Conservation (phyloP, 163 green algal species). For the Scenedesmus sp. region DNA sequence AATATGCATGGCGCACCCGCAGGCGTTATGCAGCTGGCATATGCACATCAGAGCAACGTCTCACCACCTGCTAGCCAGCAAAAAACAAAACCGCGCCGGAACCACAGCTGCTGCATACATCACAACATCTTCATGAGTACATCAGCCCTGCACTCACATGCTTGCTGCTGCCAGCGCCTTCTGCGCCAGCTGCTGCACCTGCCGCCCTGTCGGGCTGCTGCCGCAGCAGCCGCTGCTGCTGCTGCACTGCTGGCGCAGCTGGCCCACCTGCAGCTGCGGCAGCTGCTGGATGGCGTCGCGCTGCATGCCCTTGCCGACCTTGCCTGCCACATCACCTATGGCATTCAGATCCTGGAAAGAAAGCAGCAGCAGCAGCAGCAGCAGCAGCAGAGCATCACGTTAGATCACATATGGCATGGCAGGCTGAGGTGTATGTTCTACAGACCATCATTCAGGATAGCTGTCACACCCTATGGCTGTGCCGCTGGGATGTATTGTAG, state of each 20-base stretch:
- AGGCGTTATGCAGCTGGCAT: too few species aligned
- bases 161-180: not conserved
- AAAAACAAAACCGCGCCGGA: not conserved
- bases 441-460: not conserved
- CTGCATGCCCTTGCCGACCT: slow-evolving; percentile 28
- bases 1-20: too few species aligned
- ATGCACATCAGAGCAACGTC: too few species aligned
- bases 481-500: too few species aligned
- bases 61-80: too few species aligned
- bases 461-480: too few species aligned
- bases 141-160: not conserved
- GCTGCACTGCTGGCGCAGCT: not conserved
- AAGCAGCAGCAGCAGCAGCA: not conserved
- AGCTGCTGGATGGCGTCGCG: not conserved
- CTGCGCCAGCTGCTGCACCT: slow-evolving; percentile 9
- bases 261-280: slow-evolving; percentile 1
- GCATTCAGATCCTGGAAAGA: slow-evolving; percentile 24
- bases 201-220: not conserved
- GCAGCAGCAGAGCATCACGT: not conserved
- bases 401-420: not conserved
- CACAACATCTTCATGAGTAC: not conserved
- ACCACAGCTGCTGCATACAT: not conserved
- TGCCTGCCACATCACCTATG: slow-evolving; percentile 31
- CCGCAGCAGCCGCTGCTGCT: slow-evolving; percentile 14
- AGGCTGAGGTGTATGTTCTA: not conserved